A percentile compares a stretch with the other conserved stretches of the same genome.
Evolutionary conservation across 2,329 filamentous ascomycete genomes (phyloP).

Genomic region (Malbranchea zuffiana): DNA sequence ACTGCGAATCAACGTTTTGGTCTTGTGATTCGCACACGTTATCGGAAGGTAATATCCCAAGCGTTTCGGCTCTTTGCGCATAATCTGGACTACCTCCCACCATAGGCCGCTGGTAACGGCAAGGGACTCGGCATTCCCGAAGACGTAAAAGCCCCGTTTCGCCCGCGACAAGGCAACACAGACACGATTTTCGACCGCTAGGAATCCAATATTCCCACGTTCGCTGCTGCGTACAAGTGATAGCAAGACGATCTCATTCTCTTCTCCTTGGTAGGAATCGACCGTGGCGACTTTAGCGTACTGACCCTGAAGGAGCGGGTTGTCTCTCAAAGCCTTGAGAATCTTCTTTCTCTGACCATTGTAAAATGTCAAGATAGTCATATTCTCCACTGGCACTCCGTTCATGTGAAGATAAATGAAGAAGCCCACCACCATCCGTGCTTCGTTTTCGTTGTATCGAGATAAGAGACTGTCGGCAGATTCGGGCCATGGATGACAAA

Average conservation of each 20-base stretch:
- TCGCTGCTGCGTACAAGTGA: constrained; percentile 66
- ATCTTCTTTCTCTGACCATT: constrained; percentile 67
- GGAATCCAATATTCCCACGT: constrained; percentile 55
- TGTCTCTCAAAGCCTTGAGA: constrained; percentile 34
- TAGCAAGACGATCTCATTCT: constrained; percentile 72
- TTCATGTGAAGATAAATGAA: constrained; percentile 62
- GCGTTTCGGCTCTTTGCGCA: constrained; percentile 27
- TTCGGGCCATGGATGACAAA: constrained; percentile 56
- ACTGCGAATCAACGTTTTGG: constrained; percentile 42
- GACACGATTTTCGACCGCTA: constrained; percentile 53
- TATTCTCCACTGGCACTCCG: constrained; percentile 47
- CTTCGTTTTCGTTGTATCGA: constrained; percentile 59
- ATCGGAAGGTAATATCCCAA: constrained; percentile 49
- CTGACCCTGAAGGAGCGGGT: constrained; percentile 35
- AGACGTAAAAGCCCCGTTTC: constrained; percentile 68
- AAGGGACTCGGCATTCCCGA: constrained; percentile 58
- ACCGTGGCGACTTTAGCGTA: constrained; percentile 62
- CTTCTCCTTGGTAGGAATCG: constrained; percentile 83
- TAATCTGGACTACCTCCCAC: constrained; percentile 39
- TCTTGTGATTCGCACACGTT: constrained; percentile 50
- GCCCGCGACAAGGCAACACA: constrained; percentile 60
- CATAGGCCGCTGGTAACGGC: constrained; percentile 41
- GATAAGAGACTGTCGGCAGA: constrained; percentile 52
- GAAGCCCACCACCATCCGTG: constrained; percentile 63
- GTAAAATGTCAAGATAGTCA: constrained; percentile 81